Base-by-base conservation (phyloP, 345 rosid genomes). In the Dipteronia sinensis region DNA sequence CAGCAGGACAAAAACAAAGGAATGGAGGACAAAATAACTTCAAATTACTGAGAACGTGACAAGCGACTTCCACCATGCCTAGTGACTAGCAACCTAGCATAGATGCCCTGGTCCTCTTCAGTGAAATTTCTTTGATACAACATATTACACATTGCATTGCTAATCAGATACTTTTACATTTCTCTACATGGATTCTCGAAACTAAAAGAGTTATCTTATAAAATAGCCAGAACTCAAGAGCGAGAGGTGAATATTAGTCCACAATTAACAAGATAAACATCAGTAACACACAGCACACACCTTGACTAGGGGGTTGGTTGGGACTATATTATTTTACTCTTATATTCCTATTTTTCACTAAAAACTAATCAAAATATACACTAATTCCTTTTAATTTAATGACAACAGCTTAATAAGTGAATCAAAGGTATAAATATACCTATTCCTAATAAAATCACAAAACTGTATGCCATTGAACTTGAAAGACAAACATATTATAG, bases 291-390 rank as follows among this genome's bases (percentile, higher is more conserved):
- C 15, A 23, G 64, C 34, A 66, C 7, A 46, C 3, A 46, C 49
- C 49, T 46, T 46, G 53, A 76, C 6, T 46, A 75, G 59, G 66
- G 13, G 55, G 19, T 62, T 55, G 63, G 66, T 71, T 74, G 15
- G 49, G 49, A 46, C 49, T 2, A 9, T 46, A 46, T 46, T 16
- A 56, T 56, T n/a, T 58, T 20, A 58, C 63, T 20, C 27, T 20
- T n/a, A 19, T 20, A 58, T 20, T 58, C 25, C 63, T 20, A 58
- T 10, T 58, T 56, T 19, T 58, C 64, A 59, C 64, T n/a, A 7
- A 19, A 59, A 59, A 20, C n/a, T 19, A 59, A 59, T 59, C 64
- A 59, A 59, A 13, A 22, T 19, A 59, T 22, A 59, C 25, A n/a
- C 12, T 59, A 6, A 59, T 10, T 22, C 23, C 27, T 59, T 59